Conservation (phyloP, 805 yeast species). For the Cyberlindnera samutprakarnensis region DNA sequence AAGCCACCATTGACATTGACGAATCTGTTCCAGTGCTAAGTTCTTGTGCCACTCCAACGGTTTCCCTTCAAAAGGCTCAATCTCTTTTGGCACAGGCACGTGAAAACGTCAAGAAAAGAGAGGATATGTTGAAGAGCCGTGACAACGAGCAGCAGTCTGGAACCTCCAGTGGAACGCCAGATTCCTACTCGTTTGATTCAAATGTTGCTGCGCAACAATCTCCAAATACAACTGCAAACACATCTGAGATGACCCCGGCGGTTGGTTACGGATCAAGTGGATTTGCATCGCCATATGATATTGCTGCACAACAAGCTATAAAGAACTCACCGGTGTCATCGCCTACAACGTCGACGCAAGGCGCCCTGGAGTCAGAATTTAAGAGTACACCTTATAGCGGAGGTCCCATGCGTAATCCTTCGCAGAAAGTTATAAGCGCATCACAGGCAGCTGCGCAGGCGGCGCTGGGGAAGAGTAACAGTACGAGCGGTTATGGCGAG, state of each 20-base stretch:
- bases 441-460: constrained; percentile 17
- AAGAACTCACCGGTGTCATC: constrained; percentile 41
- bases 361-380: constrained; percentile 17
- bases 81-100: constrained; percentile 77
- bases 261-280: constrained; percentile 30
- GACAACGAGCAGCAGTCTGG: constrained; percentile 16
- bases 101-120: constrained; percentile 57
- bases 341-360: constrained; percentile 8
- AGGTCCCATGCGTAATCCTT: constrained; percentile 16
- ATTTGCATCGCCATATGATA: constrained; percentile 59
- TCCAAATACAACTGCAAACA: constrained; percentile 30
- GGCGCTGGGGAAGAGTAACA: constrained; percentile 7
- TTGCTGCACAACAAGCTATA: constrained; percentile 43
- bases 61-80: constrained; percentile 80
- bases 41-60: constrained; percentile 93
- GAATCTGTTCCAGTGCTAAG: constrained; percentile 87
- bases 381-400: constrained; percentile 18
- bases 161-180: constrained; percentile 25
- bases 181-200: constrained; percentile 23
- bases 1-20: constrained; percentile 94
- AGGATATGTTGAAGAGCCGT: constrained; percentile 23
- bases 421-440: constrained; percentile 12
- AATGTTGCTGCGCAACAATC: constrained; percentile 19
- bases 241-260: constrained; percentile 28
- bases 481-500: too few relatives aligned